Evolutionary conservation across 495 filamentous ascomycete genomes (phyloP).

Genomic region (Penicillium simplicissimum): DNA sequence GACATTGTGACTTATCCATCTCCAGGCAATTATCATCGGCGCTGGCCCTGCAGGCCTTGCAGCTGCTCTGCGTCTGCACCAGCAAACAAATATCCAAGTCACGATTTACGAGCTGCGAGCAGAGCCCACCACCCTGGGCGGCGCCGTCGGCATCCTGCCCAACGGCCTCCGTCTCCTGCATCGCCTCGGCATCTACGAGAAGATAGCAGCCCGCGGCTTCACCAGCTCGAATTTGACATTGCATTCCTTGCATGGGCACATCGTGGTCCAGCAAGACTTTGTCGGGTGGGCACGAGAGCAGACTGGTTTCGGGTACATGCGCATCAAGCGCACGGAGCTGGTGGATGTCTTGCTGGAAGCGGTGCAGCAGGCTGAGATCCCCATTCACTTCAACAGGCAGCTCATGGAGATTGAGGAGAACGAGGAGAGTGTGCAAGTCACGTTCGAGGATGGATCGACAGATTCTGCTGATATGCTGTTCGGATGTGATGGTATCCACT

Average conservation of each 20-base stretch:
- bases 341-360: conserved; percentile 30
- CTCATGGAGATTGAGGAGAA: conserved; percentile 21
- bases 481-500: conserved; percentile 60
- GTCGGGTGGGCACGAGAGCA: conserved; percentile 20
- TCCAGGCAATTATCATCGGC: conserved; percentile 53
- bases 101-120: conserved; percentile 35
- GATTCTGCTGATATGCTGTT: conserved; percentile 52
- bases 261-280: conserved; percentile 25
- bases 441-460: conserved; percentile 31
- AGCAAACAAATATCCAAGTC: conserved; percentile 29
- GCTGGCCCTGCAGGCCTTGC: conserved; percentile 48
- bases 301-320: conserved; percentile 38
- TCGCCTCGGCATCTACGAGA: conserved; percentile 37
- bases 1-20: background rate
- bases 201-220: conserved; percentile 28
- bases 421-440: conserved; percentile 19
- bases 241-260: conserved; percentile 32
- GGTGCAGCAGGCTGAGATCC: conserved; percentile 23
- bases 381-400: conserved; percentile 25
- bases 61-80: conserved; percentile 31
- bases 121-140: conserved; percentile 44
- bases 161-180: conserved; percentile 51
- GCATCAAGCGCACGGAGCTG: conserved; percentile 34
- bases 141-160: conserved; percentile 47
- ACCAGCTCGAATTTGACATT: conserved; percentile 27